Evolutionary conservation across 1,284 basidiomycete species (phyloP), one percentile per base, ranked within the genome.

Genomic region (Volvariella surrecta): DNA sequence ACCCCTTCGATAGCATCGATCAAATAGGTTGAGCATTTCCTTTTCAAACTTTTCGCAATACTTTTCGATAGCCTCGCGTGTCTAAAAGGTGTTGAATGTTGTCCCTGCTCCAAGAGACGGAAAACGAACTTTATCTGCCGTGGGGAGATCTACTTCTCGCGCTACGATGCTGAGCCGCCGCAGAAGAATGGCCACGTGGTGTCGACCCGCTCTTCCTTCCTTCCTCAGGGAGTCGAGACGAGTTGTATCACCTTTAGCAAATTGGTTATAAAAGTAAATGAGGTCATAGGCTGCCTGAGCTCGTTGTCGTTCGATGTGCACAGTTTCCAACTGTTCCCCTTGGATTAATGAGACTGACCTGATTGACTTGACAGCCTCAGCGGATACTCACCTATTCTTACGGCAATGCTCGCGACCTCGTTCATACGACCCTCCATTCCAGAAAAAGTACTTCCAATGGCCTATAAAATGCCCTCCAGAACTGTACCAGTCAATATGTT

Each of bases 11-110:
- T 98, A 98, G 57, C 89, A 92, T 51, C 85, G 71, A 62, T 99
- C 96, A 57, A 99, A 99, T 37, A 98, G 71, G 57, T 89, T 83
- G 44, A 99, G 78, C 81, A 98, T 95, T 58, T 99, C 95, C 64
- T 96, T 97, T 65, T 99, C 96, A 54, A 99, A 99, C 57, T 89
- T 89, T 66, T 99, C 96, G 65, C 94, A 96, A 57, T 97, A 99
- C 55, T 85, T 88, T 52, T 96, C 93, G 51, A 96, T 91, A 45
- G 76, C 81, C 58, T 96, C 92, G 47, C 82, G 76, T 22, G 82
- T 92, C 89, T 82, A 58, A 32, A 4, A 32, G 32, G 42, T 32
- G 24, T 37, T 45, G 19, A 53, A 40, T 28, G 24, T 8, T n/a
- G 39, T 30, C 2, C 41, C 10, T 28, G 22, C n/a, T 30, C 16